Evolutionary conservation across 1,284 basidiomycete species (phyloP).

Genomic region (Puccinia coronata): DNA sequence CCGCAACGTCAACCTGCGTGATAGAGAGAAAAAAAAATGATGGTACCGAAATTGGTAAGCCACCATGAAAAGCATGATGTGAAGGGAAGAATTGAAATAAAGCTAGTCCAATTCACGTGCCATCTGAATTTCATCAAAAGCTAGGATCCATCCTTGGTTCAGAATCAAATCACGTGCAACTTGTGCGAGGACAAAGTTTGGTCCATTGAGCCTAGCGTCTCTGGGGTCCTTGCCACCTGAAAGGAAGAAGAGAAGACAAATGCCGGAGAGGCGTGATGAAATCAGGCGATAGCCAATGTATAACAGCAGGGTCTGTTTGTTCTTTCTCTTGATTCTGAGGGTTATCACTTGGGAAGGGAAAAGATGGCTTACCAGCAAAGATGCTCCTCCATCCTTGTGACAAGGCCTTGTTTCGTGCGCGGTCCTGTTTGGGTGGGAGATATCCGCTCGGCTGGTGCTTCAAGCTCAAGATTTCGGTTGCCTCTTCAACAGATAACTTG

Average conservation of each 20-base stretch:
- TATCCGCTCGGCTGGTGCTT: slow-evolving; percentile 58
- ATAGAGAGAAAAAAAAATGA: slow-evolving; percentile 51
- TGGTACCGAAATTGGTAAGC: slow-evolving; percentile 67
- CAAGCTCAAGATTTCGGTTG: slow-evolving; percentile 52
- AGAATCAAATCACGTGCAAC: slow-evolving; percentile 60
- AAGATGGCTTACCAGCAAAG: slow-evolving; percentile 33
- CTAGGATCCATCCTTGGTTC: slow-evolving; percentile 65
- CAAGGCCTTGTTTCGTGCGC: slow-evolving; percentile 52
- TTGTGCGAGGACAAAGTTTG: slow-evolving; percentile 58
- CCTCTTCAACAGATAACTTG: slow-evolving; percentile 55
- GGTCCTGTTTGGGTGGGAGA: slow-evolving; percentile 58
- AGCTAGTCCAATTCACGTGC: no score
- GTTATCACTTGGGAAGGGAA: not conserved
- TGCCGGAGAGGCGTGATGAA: slow-evolving; percentile 59
- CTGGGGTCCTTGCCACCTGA: slow-evolving; percentile 58
- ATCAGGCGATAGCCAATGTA: slow-evolving; percentile 52
- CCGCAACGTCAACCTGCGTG: slow-evolving; percentile 50
- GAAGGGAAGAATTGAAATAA: no score
- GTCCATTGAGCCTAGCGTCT: slow-evolving; percentile 61
- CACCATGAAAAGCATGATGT: no score
- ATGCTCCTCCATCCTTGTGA: slow-evolving; percentile 42
- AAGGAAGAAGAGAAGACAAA: slow-evolving; percentile 58
- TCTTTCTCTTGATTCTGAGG: no score
- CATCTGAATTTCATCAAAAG: slow-evolving; percentile 71
- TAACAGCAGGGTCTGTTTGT: slow-evolving; percentile 50